Evolutionary conservation across 139 green algal genomes (phyloP).

Genomic region (Haematococcus lacustris): DNA sequence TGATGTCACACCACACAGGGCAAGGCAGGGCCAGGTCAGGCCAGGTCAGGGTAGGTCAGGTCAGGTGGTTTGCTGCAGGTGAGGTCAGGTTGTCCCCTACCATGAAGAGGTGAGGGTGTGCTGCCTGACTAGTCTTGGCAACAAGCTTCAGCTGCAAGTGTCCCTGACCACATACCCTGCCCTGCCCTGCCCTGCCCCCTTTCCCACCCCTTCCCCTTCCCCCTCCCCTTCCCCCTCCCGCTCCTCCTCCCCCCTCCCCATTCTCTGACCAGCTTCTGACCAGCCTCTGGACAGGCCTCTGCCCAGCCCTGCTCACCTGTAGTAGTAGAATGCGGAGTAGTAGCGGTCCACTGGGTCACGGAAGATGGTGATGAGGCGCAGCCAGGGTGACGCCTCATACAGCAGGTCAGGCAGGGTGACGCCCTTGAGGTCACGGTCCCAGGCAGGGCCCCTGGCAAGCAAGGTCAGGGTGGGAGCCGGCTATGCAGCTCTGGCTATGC

Average conservation of each 20-base stretch:
- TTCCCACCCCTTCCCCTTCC: background rate
- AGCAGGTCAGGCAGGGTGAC: conserved; percentile 48
- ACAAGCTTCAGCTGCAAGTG: no score
- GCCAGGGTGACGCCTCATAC: conserved; percentile 41
- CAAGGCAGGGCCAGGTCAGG: background rate
- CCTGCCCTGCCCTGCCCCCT: no score
- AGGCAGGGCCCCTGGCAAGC: conserved; percentile 21
- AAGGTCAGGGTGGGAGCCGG: no score
- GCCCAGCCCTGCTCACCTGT: conserved; percentile 20
- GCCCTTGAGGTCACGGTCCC: conserved; percentile 23
- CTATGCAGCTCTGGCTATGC: no score
- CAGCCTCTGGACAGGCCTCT: background rate
- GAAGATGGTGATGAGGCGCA: conserved; percentile 47
- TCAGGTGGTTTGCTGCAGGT: no score
- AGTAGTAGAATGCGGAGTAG: conserved; percentile 51
- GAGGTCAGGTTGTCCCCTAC: no score
- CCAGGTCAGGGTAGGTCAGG: no score
- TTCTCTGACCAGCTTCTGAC: background rate
- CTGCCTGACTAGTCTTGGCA: no score
- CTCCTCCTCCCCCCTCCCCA: background rate
- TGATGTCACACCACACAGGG: conserved; percentile 9
- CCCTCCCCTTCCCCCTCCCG: background rate
- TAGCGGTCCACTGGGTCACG: conserved; percentile 47
- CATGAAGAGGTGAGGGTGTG: no score
- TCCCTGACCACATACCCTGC: no score